Evolutionary conservation across 2,329 filamentous ascomycete species (phyloP).

Genomic region (Teratosphaeria destructans): DNA sequence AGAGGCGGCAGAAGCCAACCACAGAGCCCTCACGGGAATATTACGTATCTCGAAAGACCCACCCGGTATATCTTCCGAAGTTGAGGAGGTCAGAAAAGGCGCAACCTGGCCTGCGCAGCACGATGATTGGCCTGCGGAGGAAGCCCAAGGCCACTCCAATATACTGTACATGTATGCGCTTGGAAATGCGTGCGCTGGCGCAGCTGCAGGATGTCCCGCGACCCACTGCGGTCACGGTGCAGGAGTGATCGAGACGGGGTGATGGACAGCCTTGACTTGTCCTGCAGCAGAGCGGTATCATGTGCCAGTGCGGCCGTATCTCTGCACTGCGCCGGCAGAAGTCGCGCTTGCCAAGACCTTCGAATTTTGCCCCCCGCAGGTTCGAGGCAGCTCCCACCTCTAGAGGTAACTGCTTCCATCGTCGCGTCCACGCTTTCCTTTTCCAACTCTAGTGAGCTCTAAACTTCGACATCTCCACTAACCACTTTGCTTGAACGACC

Average conservation of each 20-base stretch:
- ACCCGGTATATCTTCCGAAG: neutral
- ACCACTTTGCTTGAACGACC: neutral
- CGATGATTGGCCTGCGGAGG: neutral
- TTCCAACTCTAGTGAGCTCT: neutral
- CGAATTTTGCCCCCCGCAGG: neutral
- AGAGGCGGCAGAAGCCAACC: neutral
- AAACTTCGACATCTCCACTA: neutral
- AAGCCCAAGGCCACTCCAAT: neutral
- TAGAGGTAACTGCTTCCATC: neutral
- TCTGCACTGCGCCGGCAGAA: neutral
- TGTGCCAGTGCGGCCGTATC: neutral
- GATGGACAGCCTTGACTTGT: no score
- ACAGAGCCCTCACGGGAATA: neutral
- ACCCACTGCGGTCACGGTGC: neutral
- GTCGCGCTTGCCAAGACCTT: neutral
- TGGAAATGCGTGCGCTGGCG: neutral
- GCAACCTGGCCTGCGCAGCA: neutral
- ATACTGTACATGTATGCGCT: neutral
- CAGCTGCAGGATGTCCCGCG: neutral
- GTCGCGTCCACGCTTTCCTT: neutral
- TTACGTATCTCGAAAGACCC: neutral
- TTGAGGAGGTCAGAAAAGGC: neutral
- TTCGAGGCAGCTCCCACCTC: neutral
- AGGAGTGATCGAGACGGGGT: neutral
- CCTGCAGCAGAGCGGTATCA: neutral